Evolutionary conservation across 2,329 filamentous ascomycete genomes (phyloP), one percentile per base, ranked within the genome.

Genomic region (Nannizziopsis arthrosporioides): DNA sequence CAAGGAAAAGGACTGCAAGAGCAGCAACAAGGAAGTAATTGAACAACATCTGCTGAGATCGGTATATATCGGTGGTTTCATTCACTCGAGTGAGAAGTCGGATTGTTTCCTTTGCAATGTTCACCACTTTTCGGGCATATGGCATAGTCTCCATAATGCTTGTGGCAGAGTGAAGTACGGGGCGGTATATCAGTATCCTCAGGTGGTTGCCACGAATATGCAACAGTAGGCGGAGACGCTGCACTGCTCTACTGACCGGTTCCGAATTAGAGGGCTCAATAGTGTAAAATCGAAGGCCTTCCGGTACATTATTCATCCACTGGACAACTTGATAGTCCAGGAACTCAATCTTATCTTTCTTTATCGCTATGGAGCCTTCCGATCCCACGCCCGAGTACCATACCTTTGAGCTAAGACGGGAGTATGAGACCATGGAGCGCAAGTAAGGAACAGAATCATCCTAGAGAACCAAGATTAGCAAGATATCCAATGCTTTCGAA

Each of bases 131-230:
- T 57, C 85, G 80, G 2, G 88, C 88, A 53, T 85, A 81, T 3
- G 71, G 67, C 44, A 81, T 74, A 60, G 94, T 83, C 49, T 82
- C 77, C 67, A 84, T 78, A 57, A 95, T 95, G 57, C 82, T 89
- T 10, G 80, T 84, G 2, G 85, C 80, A 14, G 84, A 90, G 63
- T 94, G 86, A 7, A 96, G 70, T 2, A 94, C 81, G 0, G 88
- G 88, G 0, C 87, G 85, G 63, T 93, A 89, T 22, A 95, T 84
- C 62, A 87, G 80, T 50, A 89, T 92, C 4, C 89, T 83, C 68
- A 94, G 85, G 68, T 94, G 88, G 58, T 94, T 95, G 37, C 87
- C 78, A 35, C 89, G 80, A 12, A 95, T 71, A 61, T 93, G 92
- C 14, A 92, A 82, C 63, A 92, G 80, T 41, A 95, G 82, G 51